Evolutionary conservation across 352 stramenopile genomes (phyloP), one percentile per base, ranked within the genome.

Genomic region (Chrysophaeum taylorii): DNA sequence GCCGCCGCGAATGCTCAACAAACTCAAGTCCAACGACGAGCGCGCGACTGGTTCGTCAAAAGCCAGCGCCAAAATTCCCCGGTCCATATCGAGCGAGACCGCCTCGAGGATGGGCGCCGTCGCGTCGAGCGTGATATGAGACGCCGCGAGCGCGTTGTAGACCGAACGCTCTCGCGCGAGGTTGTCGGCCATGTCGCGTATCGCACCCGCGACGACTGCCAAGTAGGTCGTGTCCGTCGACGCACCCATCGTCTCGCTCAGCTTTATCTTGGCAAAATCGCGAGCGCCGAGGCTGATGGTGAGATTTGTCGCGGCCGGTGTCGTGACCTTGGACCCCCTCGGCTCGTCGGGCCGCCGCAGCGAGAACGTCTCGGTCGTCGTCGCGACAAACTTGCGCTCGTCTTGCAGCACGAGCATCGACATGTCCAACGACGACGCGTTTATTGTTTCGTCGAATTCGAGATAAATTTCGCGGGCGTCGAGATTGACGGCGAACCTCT

Each of bases 71-170:
- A 72, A 21, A 2, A 43, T 31, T 12, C 52, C 68, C 36, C 25
- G 25, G 53, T 72, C 52, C 50, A 72, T 67, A 33, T 72, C 68
- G 31, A 72, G 50, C 21, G 42, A 48, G 37, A 69, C 67, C 27
- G 12, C 36, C 4, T 41, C n/a, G 35, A 72, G 52, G 31, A 18
- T 38, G 9, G 68, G 68, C 14, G 52, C 41, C 38, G 48, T 50
- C 31, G 36, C 61, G 68, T 69, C 33, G 21, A 35, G 25, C 4
- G n/a, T 27, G 27, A 68, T 52, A 16, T 29, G 38, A 1, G 4
- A 4, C 31, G 45, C 39, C 23, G 68, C 68, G 52, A 27, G 50
- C 12, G 12, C 35, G 9, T 16, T 39, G 18, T 2, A 35, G 9
- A 43, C 14, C 31, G 57, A 5, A 9, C 41, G 9, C 25, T 60